phyloP scores from a whole-genome alignment of 2,329 filamentous ascomycete genomes.

The Trichoderma harzianum region DNA sequence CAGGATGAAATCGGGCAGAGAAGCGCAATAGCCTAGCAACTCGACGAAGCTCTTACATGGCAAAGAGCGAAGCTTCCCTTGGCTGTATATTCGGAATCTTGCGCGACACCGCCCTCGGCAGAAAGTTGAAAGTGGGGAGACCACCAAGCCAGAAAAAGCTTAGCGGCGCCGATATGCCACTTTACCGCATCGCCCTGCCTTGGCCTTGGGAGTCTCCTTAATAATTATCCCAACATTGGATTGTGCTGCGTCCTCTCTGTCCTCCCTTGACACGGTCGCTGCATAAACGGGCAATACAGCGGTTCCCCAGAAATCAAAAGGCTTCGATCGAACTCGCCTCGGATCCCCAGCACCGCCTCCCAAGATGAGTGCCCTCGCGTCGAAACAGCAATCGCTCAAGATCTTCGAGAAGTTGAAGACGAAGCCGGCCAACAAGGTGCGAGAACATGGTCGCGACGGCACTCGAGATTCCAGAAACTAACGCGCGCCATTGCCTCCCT shows the following conservation, averaged over 20 bases:
- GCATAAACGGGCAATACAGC: background rate
- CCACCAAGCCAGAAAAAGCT: conserved; percentile 28
- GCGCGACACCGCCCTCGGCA: conserved; percentile 37
- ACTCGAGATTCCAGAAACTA: background rate
- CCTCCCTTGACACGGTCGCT: conserved; percentile 5
- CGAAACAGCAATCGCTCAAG: conserved; percentile 92
- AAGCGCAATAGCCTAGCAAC: background rate
- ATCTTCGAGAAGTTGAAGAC: conserved; percentile 97
- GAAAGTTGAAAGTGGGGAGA: conserved; percentile 32
- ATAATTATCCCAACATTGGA: conserved; percentile 25
- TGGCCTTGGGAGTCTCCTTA: conserved; percentile 36
- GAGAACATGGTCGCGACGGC: conserved; percentile 23
- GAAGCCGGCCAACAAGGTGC: conserved; percentile 91
- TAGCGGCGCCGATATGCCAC: conserved; percentile 43
- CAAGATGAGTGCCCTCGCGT: conserved; percentile 67
- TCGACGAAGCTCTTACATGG: background rate
- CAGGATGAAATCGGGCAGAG: background rate
- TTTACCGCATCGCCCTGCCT: conserved; percentile 32
- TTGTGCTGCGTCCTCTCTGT: background rate
- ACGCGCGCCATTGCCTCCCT: conserved; percentile 11
- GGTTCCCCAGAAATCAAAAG: background rate
- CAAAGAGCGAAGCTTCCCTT: background rate
- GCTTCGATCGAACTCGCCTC: background rate
- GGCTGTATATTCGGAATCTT: conserved; percentile 1
- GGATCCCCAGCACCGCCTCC: conserved; percentile 20